Evolutionary conservation across 2,329 filamentous ascomycete species (phyloP), one percentile per base, ranked within the genome.

Genomic region (Purpureocillium lavendulum): DNA sequence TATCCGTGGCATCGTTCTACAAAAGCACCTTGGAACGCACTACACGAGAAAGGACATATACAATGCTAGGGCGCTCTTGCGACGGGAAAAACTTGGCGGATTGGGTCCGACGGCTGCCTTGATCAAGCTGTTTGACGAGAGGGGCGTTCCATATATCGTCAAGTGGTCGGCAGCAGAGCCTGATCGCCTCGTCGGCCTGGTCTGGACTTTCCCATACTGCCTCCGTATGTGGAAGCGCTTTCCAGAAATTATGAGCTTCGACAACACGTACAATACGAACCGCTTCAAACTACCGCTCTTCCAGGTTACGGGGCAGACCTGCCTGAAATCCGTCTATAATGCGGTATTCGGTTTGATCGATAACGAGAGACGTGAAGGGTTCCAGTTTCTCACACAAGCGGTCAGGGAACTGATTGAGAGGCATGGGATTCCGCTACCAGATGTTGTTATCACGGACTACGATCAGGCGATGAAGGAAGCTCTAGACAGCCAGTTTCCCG

Each of bases 241-340:
- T 33, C 39, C 39, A n/a, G 39, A 41, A 36, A 33, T 34, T 13
- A 41, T 41, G 33, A 41, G 39, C 34, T 41, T 41, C 16, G 39
- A 41, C 34, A 37, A 41, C 39, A 41, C 34, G 21, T 26, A 26
- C 18, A 40, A 40, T 14, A 40, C 38, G 13, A 40, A 40, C 24
- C 38, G 33, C 32, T 40, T 40, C 38, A 40, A 40, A 15, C 33
- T 40, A 30, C 38, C 32, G 33, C 26, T 40, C 26, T 40, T 36
- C 21, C 38, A 40, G 36, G 30, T 38, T 18, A 26, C 21, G 21
- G 21, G 21, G 21, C 21, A 26, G 21, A 26, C 21, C 6, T 26
- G 21, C 21, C 21, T 26, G 21, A 26, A 38, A 33, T 33, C 31
- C 16, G 31, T 33, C 9, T 33, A 33, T 14, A 33, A 33, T 14